Evolutionary conservation across 169 alveolate species (phyloP), one percentile per base, ranked within the genome.

Genomic region (Eimeria praecox): DNA sequence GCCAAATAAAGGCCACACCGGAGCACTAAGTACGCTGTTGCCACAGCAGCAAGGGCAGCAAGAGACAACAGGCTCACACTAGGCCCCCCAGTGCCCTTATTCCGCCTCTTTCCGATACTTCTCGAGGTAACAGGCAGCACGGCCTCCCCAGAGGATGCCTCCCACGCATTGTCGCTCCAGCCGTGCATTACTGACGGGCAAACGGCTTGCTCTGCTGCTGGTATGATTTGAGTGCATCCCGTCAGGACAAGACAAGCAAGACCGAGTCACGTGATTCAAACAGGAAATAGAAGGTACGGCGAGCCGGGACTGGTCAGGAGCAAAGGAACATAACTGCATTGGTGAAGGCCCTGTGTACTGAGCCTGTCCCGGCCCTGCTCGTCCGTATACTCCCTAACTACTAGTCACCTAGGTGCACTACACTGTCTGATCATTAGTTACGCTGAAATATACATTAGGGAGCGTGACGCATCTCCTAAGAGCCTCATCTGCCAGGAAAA

Each of bases 341-440:
- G 30, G 33, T 12, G 10, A n/a, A 38, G 35, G 83, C 24, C n/a
- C 30, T 40, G 22, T n/a, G 78, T 66, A 42, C 22, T n/a, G 44
- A 66, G 78, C 78, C 30, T 38, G 78, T n/a, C n/a, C 78, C 78
- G 22, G 30, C 78, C 22, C 78, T 66, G 78, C 22, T 66, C 22
- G 44, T 66, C 22, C 78, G 78, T 66, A 66, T 66, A 33, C 30
- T 42, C 78, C 78, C 30, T 38, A 22, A 42, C 78, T 66, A 66
- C 20, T 12, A n/a, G n/a, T n/a, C 12, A 12, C 20, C 5, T 49
- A 49, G 59, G 59, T 49, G 59, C 59, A 49, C 59, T 9, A 6
- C 12, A n/a, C n/a, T n/a, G n/a, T n/a, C n/a, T n/a, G n/a, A n/a
- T n/a, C n/a, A n/a, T n/a, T n/a, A n/a, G n/a, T n/a, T n/a, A n/a